A percentile compares a stretch with the other conserved stretches of the same genome.
Conservation (phyloP, 805 yeast species). For the Ogataea minuta region DNA sequence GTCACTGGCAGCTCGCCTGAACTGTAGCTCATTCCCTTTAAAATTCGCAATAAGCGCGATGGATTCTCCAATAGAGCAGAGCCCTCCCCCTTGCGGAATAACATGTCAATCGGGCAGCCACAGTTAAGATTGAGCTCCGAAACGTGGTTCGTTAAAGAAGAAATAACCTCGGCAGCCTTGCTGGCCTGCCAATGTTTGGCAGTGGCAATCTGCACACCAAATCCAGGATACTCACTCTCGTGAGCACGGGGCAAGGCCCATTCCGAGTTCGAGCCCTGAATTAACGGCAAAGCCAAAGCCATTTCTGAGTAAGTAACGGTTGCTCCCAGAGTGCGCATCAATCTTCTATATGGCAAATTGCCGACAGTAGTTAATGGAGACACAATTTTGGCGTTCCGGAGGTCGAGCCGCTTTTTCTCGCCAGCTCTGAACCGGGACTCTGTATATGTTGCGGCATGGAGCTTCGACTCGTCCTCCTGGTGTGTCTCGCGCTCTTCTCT, state of each 20-base stretch:
- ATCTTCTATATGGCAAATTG: slow-evolving; percentile 88
- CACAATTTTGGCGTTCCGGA: slow-evolving; percentile 74
- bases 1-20: slow-evolving; percentile 92
- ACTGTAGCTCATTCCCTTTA: slow-evolving; percentile 84
- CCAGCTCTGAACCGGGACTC: slow-evolving; percentile 74
- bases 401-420: slow-evolving; percentile 78
- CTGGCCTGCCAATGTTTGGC: slow-evolving; percentile 91
- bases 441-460: slow-evolving; percentile 49
- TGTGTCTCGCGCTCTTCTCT: slow-evolving; percentile 29
- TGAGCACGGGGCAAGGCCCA: slow-evolving; percentile 98
- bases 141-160: slow-evolving; percentile 55
- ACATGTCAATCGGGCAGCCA: slow-evolving; percentile 95
- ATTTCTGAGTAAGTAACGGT: slow-evolving; percentile 93
- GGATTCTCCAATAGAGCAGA: slow-evolving; percentile 90
- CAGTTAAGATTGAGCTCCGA: slow-evolving; percentile 88
- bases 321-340: slow-evolving; percentile 88
- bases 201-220: slow-evolving; percentile 92
- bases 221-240: slow-evolving; percentile 74
- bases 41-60: slow-evolving; percentile 69
- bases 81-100: slow-evolving; percentile 95
- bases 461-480: slow-evolving; percentile 29
- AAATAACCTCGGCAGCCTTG: slow-evolving; percentile 82
- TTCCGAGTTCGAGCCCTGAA: slow-evolving; percentile 89
- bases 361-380: slow-evolving; percentile 98
- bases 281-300: slow-evolving; percentile 83